Base-by-base conservation (phyloP, 2,329 filamentous ascomycete species). In the Fusarium verticillioides region DNA sequence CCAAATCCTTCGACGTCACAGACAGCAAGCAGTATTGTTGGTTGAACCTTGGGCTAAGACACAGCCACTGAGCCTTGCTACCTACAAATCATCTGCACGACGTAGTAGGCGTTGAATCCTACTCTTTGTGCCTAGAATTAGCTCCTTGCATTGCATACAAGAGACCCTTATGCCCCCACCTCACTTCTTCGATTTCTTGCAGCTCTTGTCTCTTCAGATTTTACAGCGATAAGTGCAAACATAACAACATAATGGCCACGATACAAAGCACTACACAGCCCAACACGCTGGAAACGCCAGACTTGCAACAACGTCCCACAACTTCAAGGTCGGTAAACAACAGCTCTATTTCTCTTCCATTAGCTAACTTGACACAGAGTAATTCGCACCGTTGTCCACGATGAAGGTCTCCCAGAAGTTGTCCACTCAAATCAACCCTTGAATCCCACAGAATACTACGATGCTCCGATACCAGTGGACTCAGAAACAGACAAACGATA, bases 401-500 rank as follows among this genome's bases (percentile, higher is more conserved):
- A 76, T 49, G 74, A 70, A 9, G 69, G 66, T 28, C 70, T 76
- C 2, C 74, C 74, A 28, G 74, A 76, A 34, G 74, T 73, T 26
- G 74, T 69, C 9, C 53, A 54, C 21, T 26, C 63, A 11, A 49
- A 67, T 13, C 42, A 59, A 9, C n/a, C 16, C n/a, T 4, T 18
- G 13, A 49, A 52, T 19, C 9, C 39, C 7, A 49, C 16, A 19
- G 36, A 52, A 43, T 63, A 62, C 47, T 52, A 64, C 30, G 74
- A 76, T 11, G 74, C 71, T 1, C 62, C 70, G 10, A 76, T 74
- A 46, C 74, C 74, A 7, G 72, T 77, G 21, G 56, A 73, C 19
- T 58, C 65, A 23, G 69, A 70, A 26, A 54, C 70, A 43, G 70
- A 44, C n/a, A 60, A 36, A 40, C 56, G 54, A 39, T 60, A 66